These are phyloP conservation scores for Gloeostereum incarnatum DNA, from an alignment of 768 basidiomycete species.

Conservation along the genomic window DNA sequence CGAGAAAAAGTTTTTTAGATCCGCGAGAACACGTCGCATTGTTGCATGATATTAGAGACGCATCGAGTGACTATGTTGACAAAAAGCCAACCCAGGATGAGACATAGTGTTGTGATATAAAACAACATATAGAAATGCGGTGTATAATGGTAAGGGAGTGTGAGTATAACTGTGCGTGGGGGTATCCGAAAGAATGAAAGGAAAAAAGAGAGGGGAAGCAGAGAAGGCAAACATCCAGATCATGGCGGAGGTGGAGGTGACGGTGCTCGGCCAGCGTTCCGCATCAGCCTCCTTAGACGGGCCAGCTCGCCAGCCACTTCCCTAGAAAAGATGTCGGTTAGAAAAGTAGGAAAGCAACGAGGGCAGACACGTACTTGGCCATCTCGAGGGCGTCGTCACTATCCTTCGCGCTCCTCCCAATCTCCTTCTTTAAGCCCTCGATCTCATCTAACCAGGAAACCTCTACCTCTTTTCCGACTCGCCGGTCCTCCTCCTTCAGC, in stretches of 20 bases:
- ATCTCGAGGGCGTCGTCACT: constrained; percentile 50
- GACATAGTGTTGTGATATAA: no score
- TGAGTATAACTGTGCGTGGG: no score
- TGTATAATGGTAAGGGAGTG: no score
- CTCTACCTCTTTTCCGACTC: constrained; percentile 48
- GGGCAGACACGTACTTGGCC: constrained; percentile 41
- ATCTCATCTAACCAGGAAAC: constrained; percentile 53
- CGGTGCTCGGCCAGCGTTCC: constrained; percentile 27
- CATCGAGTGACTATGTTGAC: no score
- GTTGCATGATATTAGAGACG: no score
- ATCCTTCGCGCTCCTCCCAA: constrained; percentile 44
- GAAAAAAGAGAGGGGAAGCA: no score
- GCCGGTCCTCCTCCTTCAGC: constrained; percentile 39
- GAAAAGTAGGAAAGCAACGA: constrained; percentile 1
- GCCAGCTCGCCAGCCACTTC: constrained; percentile 54
- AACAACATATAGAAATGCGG: no score
- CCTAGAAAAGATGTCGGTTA: constrained; percentile 23
- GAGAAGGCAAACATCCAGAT: no score
- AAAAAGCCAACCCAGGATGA: no score
- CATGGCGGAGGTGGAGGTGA: constrained; percentile 1
- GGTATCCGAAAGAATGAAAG: no score
- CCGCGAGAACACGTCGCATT: no score
- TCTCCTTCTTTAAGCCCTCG: constrained; percentile 35
- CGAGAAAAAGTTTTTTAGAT: no score
- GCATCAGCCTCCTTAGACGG: constrained; percentile 68